Evolutionary conservation across 257 asterid species (phyloP).

Genomic region (Craterostigma plantagineum): DNA sequence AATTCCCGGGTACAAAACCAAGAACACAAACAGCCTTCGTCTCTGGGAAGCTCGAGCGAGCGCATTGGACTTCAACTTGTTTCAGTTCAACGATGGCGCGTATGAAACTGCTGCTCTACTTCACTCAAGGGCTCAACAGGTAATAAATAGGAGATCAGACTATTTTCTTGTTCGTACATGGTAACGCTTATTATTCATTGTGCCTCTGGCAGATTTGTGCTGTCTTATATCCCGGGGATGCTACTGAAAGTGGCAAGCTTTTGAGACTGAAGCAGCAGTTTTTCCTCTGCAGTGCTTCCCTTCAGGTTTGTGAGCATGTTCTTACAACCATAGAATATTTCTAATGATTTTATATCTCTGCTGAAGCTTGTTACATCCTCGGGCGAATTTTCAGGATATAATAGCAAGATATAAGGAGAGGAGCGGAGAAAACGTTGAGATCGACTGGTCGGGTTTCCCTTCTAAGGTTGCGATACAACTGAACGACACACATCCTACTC

Average conservation of each 20-base stretch:
- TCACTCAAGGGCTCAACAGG: constrained; percentile 80
- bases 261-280: constrained; percentile 88
- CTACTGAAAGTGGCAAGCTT: constrained; percentile 85
- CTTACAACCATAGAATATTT: too few relatives aligned
- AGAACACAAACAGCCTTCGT: constrained; percentile 89
- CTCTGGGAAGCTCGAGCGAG: constrained; percentile 98
- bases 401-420: constrained; percentile 84
- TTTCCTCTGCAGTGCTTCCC: constrained; percentile 98
- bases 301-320: constrained; percentile 40
- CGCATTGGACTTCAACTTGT: constrained; percentile 65
- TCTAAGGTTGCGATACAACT: constrained; percentile 88
- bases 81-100: constrained; percentile 88
- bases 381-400: constrained; percentile 54
- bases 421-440: constrained; percentile 22
- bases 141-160: constrained; percentile 1
- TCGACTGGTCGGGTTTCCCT: constrained; percentile 76
- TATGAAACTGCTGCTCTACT: constrained; percentile 90
- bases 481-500: constrained; percentile 98
- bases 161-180: constrained; percentile 6
- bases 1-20: constrained; percentile 98
- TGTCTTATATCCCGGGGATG: constrained; percentile 96
- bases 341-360: too few relatives aligned
- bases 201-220: constrained; percentile 99
- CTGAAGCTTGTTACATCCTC: too few relatives aligned
- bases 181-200: constrained; percentile 10